Base-by-base conservation (phyloP, 352 stramenopile genomes). In the Phytophthora sp. region DNA sequence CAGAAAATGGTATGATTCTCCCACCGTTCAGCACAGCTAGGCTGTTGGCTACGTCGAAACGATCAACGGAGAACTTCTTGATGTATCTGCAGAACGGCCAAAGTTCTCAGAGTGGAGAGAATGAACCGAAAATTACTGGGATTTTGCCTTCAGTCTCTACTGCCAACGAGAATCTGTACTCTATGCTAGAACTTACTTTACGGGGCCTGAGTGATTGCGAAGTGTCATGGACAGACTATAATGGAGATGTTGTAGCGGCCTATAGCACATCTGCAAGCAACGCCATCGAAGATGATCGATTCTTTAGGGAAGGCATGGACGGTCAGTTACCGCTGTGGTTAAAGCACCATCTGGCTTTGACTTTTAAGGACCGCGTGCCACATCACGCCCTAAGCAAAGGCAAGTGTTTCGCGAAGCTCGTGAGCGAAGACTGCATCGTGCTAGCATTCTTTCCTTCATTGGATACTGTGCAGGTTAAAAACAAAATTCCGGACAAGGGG, bases 11-110 rank as follows among this genome's bases (percentile, higher is more conserved):
- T 33, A 74, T 75, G 55, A 69, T 93, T n/a, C 64, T 92, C 18
- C 87, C 88, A 21, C 82, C 88, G n/a, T 96, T 96, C 50, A 96
- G 88, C 50, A 94, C 88, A 3, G 82, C 87, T 8, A 80, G 88
- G 21, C 66, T 96, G 21, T 51, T 96, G 9, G 79, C 81, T 13
- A 80, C 76, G 18, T 83, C 86, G 7, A 90, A 80, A 31, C 57
- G 84, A 24, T 86, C 79, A 16, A 89, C 82, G 16, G 86, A 95
- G 23, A 85, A 91, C 59, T 96, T 94, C 38, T 55, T 96, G 18
- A 94, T 96, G 82, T 95, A 94, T 69, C 51, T 96, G 23, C 82
- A 95, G 49, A 73, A 69, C 55, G 69, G 59, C 6, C 63, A 57
- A 18, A 31, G 63, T 13, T 52, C 45, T 60, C 13, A 35, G 9